These are phyloP conservation scores for Giardia duodenalis DNA, from an alignment of 208 protist species.

Conservation along the genomic window DNA sequence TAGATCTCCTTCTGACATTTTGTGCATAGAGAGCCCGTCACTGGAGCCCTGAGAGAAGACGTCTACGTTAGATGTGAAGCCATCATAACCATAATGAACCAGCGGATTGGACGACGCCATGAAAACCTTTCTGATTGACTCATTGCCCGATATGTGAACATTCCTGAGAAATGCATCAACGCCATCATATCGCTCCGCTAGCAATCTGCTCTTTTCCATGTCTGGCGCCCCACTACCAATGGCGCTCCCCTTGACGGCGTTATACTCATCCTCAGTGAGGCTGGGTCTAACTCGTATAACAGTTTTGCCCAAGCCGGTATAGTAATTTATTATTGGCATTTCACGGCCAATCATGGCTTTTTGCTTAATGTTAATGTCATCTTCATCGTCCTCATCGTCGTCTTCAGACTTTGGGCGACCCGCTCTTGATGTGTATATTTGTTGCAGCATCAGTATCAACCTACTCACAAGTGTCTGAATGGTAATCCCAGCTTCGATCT, in stretches of 20 bases:
- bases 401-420: background rate
- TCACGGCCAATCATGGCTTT: background rate
- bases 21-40: background rate
- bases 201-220: no score
- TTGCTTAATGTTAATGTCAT: background rate
- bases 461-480: background rate
- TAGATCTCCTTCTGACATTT: background rate
- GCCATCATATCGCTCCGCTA: background rate
- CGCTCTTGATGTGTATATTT: background rate
- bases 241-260: background rate
- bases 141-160: background rate
- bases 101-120: background rate
- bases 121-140: constrained; percentile 20
- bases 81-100: background rate
- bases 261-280: background rate
- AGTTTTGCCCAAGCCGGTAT: background rate
- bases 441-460: background rate
- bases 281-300: background rate
- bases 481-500: background rate
- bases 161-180: background rate
- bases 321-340: background rate
- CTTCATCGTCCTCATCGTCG: background rate
- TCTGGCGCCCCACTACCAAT: background rate
- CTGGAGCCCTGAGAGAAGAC: background rate
- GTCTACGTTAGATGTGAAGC: background rate